A percentile compares a stretch with the other conserved stretches of the same genome.
These are phyloP conservation scores for Fraxinus americana DNA, from an alignment of 257 asterid species.

Conservation along the genomic window DNA sequence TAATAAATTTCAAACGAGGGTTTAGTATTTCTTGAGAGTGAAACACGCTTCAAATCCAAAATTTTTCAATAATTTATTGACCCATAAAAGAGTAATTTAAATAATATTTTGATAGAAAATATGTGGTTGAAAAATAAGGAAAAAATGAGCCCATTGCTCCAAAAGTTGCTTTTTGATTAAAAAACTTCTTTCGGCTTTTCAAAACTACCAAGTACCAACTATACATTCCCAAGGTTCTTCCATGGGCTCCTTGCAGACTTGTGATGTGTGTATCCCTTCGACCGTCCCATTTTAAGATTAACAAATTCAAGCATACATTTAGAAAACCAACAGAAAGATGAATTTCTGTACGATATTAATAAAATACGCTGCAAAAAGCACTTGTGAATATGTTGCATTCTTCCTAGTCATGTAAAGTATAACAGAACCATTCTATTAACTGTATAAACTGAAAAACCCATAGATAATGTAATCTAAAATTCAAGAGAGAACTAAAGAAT, in stretches of 20 bases:
- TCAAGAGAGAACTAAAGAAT: constrained; percentile 18
- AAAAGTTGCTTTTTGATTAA: no score
- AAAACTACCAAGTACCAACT: no score
- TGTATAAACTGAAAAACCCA: constrained; percentile 2
- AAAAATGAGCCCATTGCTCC: no score
- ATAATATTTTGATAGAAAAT: no score
- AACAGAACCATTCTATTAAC: constrained; percentile 18
- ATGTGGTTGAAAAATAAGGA: no score
- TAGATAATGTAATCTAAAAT: constrained; percentile 21
- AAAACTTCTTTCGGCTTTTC: no score
- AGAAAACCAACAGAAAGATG: not conserved
- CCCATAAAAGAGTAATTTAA: no score
- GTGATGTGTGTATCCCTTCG: not conserved
- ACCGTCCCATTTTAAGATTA: not conserved
- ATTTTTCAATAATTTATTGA: no score
- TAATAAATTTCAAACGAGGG: no score
- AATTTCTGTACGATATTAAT: not conserved
- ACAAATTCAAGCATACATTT: not conserved
- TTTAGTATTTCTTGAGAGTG: no score
- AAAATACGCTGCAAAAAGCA: not conserved
- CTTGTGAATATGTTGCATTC: constrained; percentile 18
- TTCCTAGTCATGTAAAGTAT: constrained; percentile 21
- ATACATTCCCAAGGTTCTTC: not conserved
- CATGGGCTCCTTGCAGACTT: not conserved
- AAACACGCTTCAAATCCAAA: no score